phyloP scores from a whole-genome alignment of 2,329 filamentous ascomycete genomes.

The Plectosphaerella sp. region DNA sequence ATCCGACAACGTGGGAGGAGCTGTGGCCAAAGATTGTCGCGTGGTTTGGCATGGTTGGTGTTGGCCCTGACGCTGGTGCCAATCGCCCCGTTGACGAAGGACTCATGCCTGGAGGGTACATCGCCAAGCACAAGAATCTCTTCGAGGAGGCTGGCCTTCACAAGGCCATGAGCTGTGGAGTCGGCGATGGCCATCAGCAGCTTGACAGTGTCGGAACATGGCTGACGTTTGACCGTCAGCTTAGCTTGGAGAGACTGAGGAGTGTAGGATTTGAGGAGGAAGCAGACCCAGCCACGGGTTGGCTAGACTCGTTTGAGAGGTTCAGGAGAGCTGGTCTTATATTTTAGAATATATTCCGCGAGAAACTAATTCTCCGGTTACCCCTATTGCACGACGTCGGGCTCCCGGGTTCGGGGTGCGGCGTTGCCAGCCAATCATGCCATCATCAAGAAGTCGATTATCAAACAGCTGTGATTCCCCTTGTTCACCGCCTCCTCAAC shows the following conservation, averaged over 20 bases:
- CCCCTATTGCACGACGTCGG: no score
- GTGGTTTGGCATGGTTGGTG: constrained; percentile 26
- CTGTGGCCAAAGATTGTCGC: constrained; percentile 23
- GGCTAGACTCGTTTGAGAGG: constrained; percentile 36
- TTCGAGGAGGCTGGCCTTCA: constrained; percentile 19
- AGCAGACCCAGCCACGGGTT: constrained; percentile 29
- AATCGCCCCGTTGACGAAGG: background rate
- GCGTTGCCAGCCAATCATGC: no score
- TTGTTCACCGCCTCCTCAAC: no score
- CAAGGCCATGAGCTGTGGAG: constrained; percentile 23
- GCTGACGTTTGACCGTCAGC: constrained; percentile 42
- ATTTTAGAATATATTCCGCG: constrained; percentile 12
- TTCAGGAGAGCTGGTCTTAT: constrained; percentile 37
- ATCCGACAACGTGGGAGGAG: constrained; percentile 20
- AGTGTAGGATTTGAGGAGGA: constrained; percentile 33
- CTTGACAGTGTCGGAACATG: constrained; percentile 39
- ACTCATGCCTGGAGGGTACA: constrained; percentile 22
- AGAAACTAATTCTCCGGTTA: no score
- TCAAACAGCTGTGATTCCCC: no score
- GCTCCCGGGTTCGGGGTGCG: no score
- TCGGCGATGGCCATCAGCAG: constrained; percentile 30
- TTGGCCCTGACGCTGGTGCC: constrained; percentile 8
- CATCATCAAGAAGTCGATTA: no score
- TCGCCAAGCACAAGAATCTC: constrained; percentile 19
- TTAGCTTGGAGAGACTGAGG: constrained; percentile 35